Evolutionary conservation across 805 yeast species (phyloP).

Genomic region (Zygosaccharomyces gambellarensis): DNA sequence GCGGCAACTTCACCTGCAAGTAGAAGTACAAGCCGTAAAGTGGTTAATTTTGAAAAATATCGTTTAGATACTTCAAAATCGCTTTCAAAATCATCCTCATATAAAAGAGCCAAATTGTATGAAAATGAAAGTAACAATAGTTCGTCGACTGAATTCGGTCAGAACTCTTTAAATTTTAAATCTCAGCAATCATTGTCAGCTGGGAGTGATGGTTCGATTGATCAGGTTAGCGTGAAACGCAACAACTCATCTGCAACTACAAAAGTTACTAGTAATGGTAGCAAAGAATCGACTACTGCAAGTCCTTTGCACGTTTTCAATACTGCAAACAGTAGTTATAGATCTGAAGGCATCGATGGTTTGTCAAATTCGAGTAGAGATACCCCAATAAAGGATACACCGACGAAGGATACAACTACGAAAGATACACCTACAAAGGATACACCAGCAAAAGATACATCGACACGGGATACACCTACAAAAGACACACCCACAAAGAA

Average conservation of each 20-base stretch:
- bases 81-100: slow-evolving; percentile 4
- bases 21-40: slow-evolving; percentile 2
- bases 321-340: background rate
- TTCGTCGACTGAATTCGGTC: slow-evolving; percentile 12
- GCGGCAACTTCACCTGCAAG: background rate
- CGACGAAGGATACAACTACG: background rate
- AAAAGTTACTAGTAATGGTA: background rate
- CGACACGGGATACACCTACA: background rate
- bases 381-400: background rate
- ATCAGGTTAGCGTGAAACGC: background rate
- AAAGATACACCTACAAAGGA: slow-evolving; percentile 2
- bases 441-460: background rate
- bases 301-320: background rate
- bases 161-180: background rate
- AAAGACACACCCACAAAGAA: too few species aligned
- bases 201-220: slow-evolving; percentile 1
- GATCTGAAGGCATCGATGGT: background rate
- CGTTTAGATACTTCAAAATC: slow-evolving; percentile 13
- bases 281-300: slow-evolving; percentile 1
- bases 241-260: slow-evolving; percentile 1
- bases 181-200: background rate
- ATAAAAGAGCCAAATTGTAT: slow-evolving; percentile 5
- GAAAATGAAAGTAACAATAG: slow-evolving; percentile 14
- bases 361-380: background rate
- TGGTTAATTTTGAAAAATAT: slow-evolving; percentile 18